phyloP scores from a whole-genome alignment of 257 asterid genomes.

The Solanum raphanifolium region DNA sequence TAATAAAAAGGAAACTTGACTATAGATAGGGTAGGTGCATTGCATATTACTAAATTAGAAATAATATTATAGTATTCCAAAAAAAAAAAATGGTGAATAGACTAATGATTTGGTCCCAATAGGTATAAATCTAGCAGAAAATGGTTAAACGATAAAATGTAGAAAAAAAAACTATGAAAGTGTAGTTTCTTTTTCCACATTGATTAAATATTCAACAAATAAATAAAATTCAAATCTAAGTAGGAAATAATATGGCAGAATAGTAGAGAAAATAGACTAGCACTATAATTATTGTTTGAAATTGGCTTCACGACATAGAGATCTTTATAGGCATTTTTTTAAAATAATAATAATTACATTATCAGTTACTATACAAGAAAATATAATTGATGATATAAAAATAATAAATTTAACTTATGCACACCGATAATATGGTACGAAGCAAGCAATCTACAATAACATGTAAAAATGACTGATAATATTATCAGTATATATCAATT shows the following conservation, averaged over 20 bases:
- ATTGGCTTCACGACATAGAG: slow-evolving; percentile 8
- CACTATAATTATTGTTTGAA: background rate
- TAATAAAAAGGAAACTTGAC: background rate
- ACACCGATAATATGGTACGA: background rate
- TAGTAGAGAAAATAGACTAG: slow-evolving; percentile 9
- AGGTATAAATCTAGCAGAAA: too few species aligned
- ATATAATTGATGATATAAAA: background rate
- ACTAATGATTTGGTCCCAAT: too few species aligned
- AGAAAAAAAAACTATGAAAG: too few species aligned
- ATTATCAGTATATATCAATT: background rate
- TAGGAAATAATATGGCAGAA: slow-evolving; percentile 36
- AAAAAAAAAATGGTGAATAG: background rate
- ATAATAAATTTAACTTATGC: background rate
- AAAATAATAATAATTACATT: background rate
- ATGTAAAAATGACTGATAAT: background rate
- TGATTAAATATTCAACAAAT: background rate
- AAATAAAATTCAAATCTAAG: background rate
- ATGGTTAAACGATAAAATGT: too few species aligned
- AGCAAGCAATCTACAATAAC: background rate
- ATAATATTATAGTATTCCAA: background rate
- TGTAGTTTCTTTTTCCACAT: background rate
- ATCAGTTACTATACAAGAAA: background rate
- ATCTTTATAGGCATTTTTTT: background rate
- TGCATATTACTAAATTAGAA: background rate
- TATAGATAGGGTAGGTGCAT: background rate